A percentile compares a stretch with the other conserved stretches of the same genome.
phyloP scores from a whole-genome alignment of 129 eudicot genomes.

The Saposhnikovia divaricata region DNA sequence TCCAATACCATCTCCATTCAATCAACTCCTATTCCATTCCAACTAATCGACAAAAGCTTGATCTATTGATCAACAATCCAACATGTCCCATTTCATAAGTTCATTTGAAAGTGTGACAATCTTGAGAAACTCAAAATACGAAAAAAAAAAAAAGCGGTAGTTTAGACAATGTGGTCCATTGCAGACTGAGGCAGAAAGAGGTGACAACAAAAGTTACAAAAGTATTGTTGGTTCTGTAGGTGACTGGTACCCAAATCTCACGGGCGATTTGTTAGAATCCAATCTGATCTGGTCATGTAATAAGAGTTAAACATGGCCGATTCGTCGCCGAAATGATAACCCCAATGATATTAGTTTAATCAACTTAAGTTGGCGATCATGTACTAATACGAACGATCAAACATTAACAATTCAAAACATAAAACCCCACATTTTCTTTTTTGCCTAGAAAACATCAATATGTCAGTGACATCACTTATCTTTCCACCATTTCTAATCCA shows the following conservation, averaged over 20 bases:
- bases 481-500: slow-evolving; percentile 11
- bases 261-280: slow-evolving; percentile 25
- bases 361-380: background rate
- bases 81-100: background rate
- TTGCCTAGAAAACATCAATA: slow-evolving; percentile 18
- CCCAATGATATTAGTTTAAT: slow-evolving; percentile 19
- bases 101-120: slow-evolving; percentile 17
- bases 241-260: slow-evolving; percentile 25
- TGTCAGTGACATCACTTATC: slow-evolving; percentile 15
- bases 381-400: background rate
- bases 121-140: slow-evolving; percentile 8
- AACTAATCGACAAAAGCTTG: background rate
- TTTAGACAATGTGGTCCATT: slow-evolving; percentile 32
- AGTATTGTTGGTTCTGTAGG: slow-evolving; percentile 4
- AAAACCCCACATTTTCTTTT: background rate
- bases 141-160: slow-evolving; percentile 12
- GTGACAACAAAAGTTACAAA: background rate
- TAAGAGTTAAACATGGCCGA: slow-evolving; percentile 86
- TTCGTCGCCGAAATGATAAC: slow-evolving; percentile 66
- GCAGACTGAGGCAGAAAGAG: slow-evolving; percentile 25
- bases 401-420: background rate
- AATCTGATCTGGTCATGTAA: slow-evolving; percentile 36
- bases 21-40: background rate
- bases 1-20: background rate
- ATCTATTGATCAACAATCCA: background rate